Evolutionary conservation across 2,329 filamentous ascomycete species (phyloP), one percentile per base, ranked within the genome.

Genomic region (Scedosporium aurantiacum): DNA sequence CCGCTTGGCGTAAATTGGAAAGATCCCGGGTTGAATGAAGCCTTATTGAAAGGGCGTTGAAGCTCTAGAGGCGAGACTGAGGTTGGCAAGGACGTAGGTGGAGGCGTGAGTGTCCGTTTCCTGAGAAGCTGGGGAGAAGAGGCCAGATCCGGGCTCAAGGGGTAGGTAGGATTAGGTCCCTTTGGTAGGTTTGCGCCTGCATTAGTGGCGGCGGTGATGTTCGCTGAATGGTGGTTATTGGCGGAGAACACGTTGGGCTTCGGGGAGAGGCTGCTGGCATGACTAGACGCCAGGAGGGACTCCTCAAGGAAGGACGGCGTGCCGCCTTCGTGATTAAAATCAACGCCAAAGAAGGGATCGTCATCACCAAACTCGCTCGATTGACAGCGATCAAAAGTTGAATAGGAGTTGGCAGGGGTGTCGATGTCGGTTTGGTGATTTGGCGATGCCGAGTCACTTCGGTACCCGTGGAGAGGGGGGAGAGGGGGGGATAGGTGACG

Each of bases 71-170:
- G 74, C 16, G 76, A 76, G 32, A 77, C 68, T 4, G 76, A 75
- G n/a, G 70, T 66, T 5, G 71, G 68, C 10, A 72, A 66, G 64
- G 62, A 66, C 52, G 27, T 27, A 5, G 58, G 28, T 3, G 58
- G 47, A 4, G 58, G 54, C 8, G 47, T 37, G 45, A 41, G 21
- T 12, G 47, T 60, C 7, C 47, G 45, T 8, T 25, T 54, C 47
- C 58, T 45, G 32, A 14, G 10, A 16, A 47, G 23, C 23, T 78
- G 73, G 8, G 80, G 69, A 8, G 79, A 78, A 21, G 78, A 77
- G 16, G 79, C 82, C 63, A 77, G 77, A 58, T 79, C 76, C 27
- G 81, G 81, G 63, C 79, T 84, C 65, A 82, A 68, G 40, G 79
- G 81, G 64, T 76, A 77, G 32, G 66, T 62, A 32, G 67, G 64